phyloP scores from a whole-genome alignment of 768 basidiomycete genomes.

The Trametes coccinea region DNA sequence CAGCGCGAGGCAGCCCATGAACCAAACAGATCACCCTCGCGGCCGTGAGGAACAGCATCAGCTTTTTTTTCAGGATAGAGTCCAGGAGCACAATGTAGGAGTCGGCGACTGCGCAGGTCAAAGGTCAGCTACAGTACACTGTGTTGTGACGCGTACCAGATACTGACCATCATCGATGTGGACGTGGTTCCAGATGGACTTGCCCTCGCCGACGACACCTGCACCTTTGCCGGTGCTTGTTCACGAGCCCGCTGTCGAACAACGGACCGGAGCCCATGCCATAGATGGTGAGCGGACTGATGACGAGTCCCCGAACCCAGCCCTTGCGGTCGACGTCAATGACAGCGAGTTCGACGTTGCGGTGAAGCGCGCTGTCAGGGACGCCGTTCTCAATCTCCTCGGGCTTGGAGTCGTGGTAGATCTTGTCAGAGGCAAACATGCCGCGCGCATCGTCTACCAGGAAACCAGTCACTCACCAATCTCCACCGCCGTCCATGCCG shows the following conservation, averaged over 20 bases:
- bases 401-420: slow-evolving; percentile 52
- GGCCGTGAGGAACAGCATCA: too few species aligned
- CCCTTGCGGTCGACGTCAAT: slow-evolving; percentile 50
- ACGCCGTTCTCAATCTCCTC: slow-evolving; percentile 44
- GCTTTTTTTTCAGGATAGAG: too few species aligned
- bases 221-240: slow-evolving; percentile 33
- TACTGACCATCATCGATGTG: too few species aligned
- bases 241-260: slow-evolving; percentile 51
- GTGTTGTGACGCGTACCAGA: too few species aligned
- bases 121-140: too few species aligned
- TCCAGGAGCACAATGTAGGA: too few species aligned
- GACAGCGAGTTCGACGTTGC: slow-evolving; percentile 51
- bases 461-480: slow-evolving; percentile 36
- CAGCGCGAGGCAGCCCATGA: too few species aligned
- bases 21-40: too few species aligned
- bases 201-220: too few species aligned
- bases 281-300: slow-evolving; percentile 59
- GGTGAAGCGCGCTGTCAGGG: slow-evolving; percentile 47
- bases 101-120: too few species aligned
- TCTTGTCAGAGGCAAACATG: slow-evolving; percentile 36
- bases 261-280: slow-evolving; percentile 50
- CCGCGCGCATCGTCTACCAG: slow-evolving; percentile 48
- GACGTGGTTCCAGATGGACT: too few species aligned
- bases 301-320: slow-evolving; percentile 51
- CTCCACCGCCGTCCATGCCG: too few species aligned